These are phyloP conservation scores for Trypanosoma caninum DNA, from an alignment of 208 protist species.

Conservation along the genomic window DNA sequence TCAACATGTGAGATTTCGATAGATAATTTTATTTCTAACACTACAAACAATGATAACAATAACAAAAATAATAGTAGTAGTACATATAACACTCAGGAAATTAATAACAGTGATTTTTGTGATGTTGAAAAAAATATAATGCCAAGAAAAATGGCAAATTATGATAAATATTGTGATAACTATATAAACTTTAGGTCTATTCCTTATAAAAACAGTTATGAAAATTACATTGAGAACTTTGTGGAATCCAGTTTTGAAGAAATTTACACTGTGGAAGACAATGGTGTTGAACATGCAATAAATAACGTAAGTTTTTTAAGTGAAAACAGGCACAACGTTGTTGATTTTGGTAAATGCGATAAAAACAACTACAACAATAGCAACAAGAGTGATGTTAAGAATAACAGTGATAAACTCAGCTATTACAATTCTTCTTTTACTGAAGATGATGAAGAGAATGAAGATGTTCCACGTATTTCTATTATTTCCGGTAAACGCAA, in stretches of 20 bases:
- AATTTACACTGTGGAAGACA: conserved; percentile 17
- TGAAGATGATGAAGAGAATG: conserved; percentile 61
- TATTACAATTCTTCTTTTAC: too few species aligned
- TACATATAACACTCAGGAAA: too few species aligned
- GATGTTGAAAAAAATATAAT: too few species aligned
- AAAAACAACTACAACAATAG: conserved; percentile 28
- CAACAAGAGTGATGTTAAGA: conserved; percentile 55
- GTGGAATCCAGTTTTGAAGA: conserved; percentile 11
- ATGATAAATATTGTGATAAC: too few species aligned
- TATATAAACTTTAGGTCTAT: background rate
- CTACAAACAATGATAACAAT: too few species aligned
- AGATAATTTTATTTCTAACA: too few species aligned
- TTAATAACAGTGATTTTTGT: too few species aligned
- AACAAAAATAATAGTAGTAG: too few species aligned
- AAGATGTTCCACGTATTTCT: conserved; percentile 75
- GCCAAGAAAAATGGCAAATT: too few species aligned
- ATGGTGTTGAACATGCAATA: background rate
- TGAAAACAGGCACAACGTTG: conserved; percentile 4
- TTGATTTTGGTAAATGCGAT: background rate
- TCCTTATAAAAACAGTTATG: background rate
- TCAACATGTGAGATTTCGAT: too few species aligned
- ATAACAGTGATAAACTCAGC: conserved; percentile 61
- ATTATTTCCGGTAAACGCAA: conserved; percentile 56
- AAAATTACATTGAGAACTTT: too few species aligned
- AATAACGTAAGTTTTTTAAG: background rate